Evolutionary conservation across 2,329 filamentous ascomycete genomes (phyloP), one percentile per base, ranked within the genome.

Genomic region (Trichoderma sp.): DNA sequence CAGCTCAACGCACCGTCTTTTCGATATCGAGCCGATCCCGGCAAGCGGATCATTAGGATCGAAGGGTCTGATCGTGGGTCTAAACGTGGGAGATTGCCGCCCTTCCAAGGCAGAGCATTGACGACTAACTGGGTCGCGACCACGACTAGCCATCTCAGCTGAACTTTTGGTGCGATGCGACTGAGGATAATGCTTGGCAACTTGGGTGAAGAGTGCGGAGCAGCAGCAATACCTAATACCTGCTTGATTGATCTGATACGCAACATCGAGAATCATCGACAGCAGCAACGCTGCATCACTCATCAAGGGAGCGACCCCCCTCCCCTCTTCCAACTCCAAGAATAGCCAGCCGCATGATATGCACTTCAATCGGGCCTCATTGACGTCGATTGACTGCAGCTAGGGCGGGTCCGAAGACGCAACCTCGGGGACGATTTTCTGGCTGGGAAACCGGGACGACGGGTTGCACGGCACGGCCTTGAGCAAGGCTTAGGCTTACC

Each of bases 321-420:
- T 51, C 44, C 26, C 19, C 30, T 10, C 10, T 10, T 4, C 12
- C 19, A 39, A 48, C 14, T 17, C 56, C 44, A 48, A 59, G 56
- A 59, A 59, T 48, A 59, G 56, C 47, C 56, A 34, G 26, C 26
- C 45, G 39, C 39, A 54, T 44, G 50, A 56, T 56, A 43, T 5
- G 34, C 34, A 24, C 51, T 28, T 51, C 51, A 45, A 43, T 26
- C 17, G 43, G 34, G 34, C 55, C 34, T 56, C 60, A 52, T 44
- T 63, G 60, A 63, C 60, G 60, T 63, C 47, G 21, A 52, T 21
- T 48, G 24, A n/a, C 39, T 26, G 60, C 21, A 51, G 60, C 50
- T 43, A 63, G 48, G 60, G 21, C 50, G 60, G 58, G 50, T 41
- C 21, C 14, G 24, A 52, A 52, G 58, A 21, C 26, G 58, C 58